These are phyloP conservation scores for Penicillium sp. DNA, from an alignment of 2,329 filamentous ascomycete species.

Conservation along the genomic window DNA sequence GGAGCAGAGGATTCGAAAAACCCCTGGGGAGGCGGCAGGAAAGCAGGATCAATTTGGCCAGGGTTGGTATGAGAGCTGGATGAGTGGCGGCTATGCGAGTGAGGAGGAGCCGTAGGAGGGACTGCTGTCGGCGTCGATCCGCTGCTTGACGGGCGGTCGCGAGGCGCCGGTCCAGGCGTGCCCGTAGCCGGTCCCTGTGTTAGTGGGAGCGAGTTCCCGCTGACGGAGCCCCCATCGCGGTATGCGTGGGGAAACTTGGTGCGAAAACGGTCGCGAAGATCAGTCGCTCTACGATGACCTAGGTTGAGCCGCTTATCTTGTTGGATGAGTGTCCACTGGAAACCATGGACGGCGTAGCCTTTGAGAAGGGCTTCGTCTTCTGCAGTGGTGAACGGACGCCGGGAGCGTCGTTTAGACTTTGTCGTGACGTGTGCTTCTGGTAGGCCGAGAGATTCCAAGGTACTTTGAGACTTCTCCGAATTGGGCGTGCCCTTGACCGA, in stretches of 20 bases:
- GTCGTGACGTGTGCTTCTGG: constrained; percentile 47
- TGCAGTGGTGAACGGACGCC: constrained; percentile 54
- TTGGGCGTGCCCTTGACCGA: constrained; percentile 28
- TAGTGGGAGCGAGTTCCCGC: constrained; percentile 25
- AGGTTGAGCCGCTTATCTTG: constrained; percentile 55
- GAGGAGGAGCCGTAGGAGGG: constrained; percentile 8
- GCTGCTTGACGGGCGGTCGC: constrained; percentile 8
- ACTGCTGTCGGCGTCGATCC: constrained; percentile 14
- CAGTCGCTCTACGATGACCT: constrained; percentile 53
- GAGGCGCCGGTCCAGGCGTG: constrained; percentile 6
- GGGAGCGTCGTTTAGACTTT: constrained; percentile 52
- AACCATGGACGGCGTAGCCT: constrained; percentile 59
- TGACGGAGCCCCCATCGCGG: constrained; percentile 44
- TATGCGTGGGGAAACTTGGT: constrained; percentile 60
- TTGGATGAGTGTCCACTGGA: constrained; percentile 60
- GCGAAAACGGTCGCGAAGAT: constrained; percentile 61
- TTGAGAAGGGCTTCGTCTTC: constrained; percentile 60
- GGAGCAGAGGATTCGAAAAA: constrained; percentile 24
- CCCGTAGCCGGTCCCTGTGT: constrained; percentile 5
- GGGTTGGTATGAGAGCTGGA: constrained; percentile 14
- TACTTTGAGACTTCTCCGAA: constrained; percentile 33
- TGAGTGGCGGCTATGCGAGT: constrained; percentile 16
- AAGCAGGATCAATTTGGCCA: constrained; percentile 31
- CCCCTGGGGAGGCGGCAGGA: constrained; percentile 33
- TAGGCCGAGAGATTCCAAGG: constrained; percentile 46